Conservation (phyloP, 306 rosid species). For the Dryas alaskensis region DNA sequence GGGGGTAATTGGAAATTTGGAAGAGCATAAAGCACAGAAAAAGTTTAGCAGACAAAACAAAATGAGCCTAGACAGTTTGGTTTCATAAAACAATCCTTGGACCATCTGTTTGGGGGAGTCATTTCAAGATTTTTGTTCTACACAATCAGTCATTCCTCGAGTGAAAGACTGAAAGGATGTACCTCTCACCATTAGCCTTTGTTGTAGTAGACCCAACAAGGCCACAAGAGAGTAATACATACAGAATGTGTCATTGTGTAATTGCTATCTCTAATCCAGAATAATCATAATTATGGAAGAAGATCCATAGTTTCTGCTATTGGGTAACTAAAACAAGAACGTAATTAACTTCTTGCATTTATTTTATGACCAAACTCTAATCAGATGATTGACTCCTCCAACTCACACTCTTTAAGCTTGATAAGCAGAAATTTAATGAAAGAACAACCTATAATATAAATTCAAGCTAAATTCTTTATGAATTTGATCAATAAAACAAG, state of each 20-base stretch:
- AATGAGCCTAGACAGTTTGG: neutral
- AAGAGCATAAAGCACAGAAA: neutral
- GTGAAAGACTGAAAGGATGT: too few species aligned
- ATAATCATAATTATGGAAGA: neutral
- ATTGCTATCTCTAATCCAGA: neutral
- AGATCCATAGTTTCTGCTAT: neutral
- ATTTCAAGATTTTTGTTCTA: neutral
- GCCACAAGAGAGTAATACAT: neutral
- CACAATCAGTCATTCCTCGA: neutral
- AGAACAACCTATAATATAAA: neutral
- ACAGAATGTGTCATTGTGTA: neutral
- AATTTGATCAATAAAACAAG: neutral
- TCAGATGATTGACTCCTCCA: neutral
- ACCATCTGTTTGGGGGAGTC: neutral
- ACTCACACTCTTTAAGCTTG: neutral
- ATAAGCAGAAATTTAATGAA: neutral
- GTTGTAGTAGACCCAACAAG: neutral
- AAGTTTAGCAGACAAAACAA: slow-evolving; percentile 14
- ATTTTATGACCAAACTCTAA: neutral
- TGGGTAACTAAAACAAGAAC: neutral
- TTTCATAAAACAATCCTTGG: slow-evolving; percentile 2
- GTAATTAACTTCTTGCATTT: neutral
- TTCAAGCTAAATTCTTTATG: neutral
- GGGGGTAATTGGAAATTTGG: neutral
- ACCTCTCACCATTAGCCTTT: neutral